phyloP scores from a whole-genome alignment of 164 flowering plant genomes.

The Euptelea pleiosperma region DNA sequence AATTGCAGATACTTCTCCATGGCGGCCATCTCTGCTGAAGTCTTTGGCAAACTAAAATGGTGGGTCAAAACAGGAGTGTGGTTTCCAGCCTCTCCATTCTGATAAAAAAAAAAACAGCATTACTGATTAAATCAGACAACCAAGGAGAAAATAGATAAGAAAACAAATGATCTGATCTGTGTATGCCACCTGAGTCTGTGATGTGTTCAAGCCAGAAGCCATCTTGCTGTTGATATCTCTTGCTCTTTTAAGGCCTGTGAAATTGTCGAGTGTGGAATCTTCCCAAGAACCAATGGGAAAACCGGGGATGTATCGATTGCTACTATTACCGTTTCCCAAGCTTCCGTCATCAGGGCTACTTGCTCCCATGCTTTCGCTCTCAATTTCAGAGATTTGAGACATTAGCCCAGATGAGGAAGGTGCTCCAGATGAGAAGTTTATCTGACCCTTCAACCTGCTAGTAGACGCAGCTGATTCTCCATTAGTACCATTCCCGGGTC shows the following conservation, averaged over 20 bases:
- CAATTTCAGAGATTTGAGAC: slow-evolving; percentile 52
- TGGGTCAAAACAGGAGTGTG: slow-evolving; percentile 49
- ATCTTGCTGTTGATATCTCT: slow-evolving; percentile 35
- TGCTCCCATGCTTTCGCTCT: slow-evolving; percentile 29
- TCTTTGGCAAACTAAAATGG: slow-evolving; percentile 75
- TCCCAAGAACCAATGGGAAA: slow-evolving; percentile 62
- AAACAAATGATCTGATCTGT: background rate
- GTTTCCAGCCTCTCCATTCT: slow-evolving; percentile 40
- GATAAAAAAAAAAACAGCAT: slow-evolving; percentile 14
- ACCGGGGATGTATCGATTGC: slow-evolving; percentile 33
- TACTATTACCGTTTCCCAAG: slow-evolving; percentile 25
- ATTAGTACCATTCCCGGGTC: slow-evolving; percentile 30
- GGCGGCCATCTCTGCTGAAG: slow-evolving; percentile 50
- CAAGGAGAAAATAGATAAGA: background rate
- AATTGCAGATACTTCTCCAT: slow-evolving; percentile 58
- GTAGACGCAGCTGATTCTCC: slow-evolving; percentile 36
- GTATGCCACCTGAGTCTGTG: slow-evolving; percentile 39
- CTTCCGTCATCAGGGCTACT: slow-evolving; percentile 28
- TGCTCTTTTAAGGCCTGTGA: slow-evolving; percentile 28
- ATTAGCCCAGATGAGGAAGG: slow-evolving; percentile 39
- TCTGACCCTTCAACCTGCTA: slow-evolving; percentile 40
- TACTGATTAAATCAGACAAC: background rate
- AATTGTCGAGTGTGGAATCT: slow-evolving; percentile 44
- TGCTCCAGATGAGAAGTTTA: slow-evolving; percentile 37
- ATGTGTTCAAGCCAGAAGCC: slow-evolving; percentile 35